Evolutionary conservation across 2,329 filamentous ascomycete genomes (phyloP).

Genomic region (Phaeophleospora eucalypticola): DNA sequence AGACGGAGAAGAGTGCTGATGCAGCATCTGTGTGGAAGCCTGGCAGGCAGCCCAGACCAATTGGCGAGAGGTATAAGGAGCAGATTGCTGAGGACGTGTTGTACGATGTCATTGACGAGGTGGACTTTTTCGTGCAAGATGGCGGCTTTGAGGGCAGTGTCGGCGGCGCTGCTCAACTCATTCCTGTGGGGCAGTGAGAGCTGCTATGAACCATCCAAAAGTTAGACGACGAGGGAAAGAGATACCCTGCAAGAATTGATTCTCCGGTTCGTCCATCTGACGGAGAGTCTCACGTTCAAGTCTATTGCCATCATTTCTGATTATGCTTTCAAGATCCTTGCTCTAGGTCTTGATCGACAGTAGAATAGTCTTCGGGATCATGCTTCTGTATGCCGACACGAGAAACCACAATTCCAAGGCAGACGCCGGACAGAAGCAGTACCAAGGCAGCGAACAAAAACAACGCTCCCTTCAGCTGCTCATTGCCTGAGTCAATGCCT

Average conservation of each 20-base stretch:
- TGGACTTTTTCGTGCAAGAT: conserved; percentile 81
- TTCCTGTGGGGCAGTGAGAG: too few species aligned
- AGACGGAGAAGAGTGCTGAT: conserved; percentile 27
- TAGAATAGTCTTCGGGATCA: background rate
- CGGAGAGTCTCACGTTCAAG: too few species aligned
- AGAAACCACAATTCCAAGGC: conserved; percentile 1
- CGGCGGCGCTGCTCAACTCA: too few species aligned
- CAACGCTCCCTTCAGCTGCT: conserved; percentile 4
- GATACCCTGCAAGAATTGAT: too few species aligned
- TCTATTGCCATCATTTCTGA: too few species aligned
- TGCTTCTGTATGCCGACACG: background rate
- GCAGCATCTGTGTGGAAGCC: conserved; percentile 28
- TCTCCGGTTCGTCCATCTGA: too few species aligned
- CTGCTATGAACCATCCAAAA: too few species aligned
- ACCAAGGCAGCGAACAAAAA: conserved; percentile 8
- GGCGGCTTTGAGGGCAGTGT: conserved; percentile 25
- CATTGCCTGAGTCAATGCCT: conserved; percentile 7
- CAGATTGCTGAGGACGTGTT: conserved; percentile 92
- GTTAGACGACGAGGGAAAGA: too few species aligned
- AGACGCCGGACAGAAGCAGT: background rate
- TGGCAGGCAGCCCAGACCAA: conserved; percentile 48
- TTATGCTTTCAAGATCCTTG: background rate
- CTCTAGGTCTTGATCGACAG: background rate
- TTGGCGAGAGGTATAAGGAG: conserved; percentile 79
- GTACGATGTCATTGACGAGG: conserved; percentile 90